Evolutionary conservation across 192 early-diverging fungal genomes (phyloP).

Genomic region (Coemansia pectinata): DNA sequence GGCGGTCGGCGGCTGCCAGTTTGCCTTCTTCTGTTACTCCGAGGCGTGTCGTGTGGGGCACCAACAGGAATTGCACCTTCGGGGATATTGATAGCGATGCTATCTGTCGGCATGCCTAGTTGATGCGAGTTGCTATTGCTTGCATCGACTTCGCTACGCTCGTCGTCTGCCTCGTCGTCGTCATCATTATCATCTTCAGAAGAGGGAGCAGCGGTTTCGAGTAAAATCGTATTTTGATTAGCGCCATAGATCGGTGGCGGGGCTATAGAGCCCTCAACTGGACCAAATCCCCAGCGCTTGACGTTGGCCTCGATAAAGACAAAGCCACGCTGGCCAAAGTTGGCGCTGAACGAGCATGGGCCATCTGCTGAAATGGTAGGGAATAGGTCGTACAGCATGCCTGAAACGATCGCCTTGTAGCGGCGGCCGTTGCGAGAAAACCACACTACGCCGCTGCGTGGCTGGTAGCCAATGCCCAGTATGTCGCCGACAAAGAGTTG

Average conservation of each 20-base stretch:
- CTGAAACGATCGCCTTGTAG: conserved; percentile 68
- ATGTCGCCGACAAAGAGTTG: conserved; percentile 73
- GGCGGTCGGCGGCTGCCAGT: conserved; percentile 27
- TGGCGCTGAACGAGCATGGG: conserved; percentile 60
- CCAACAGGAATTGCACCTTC: background rate
- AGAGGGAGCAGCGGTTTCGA: conserved; percentile 39
- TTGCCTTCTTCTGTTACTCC: conserved; percentile 14
- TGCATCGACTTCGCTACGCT: background rate
- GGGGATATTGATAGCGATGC: conserved; percentile 24
- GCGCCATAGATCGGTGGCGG: conserved; percentile 80
- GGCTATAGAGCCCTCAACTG: conserved; percentile 64
- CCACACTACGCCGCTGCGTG: conserved; percentile 70
- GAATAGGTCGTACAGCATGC: conserved; percentile 72
- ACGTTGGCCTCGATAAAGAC: conserved; percentile 86
- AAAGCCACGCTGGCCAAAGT: conserved; percentile 79
- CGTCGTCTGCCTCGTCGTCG: background rate
- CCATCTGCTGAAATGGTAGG: conserved; percentile 55
- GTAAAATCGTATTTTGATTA: conserved; percentile 67
- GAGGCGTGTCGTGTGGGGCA: conserved; percentile 1
- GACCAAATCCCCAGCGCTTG: conserved; percentile 80
- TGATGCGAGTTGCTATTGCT: background rate
- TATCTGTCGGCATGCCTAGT: conserved; percentile 5
- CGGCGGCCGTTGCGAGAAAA: conserved; percentile 76
- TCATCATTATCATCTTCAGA: conserved; percentile 26
- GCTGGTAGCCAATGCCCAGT: conserved; percentile 76